Evolutionary conservation across 108 stramenopile species (phyloP), one percentile per base, ranked within the genome.

Genomic region (Licmophora abbreviata): DNA sequence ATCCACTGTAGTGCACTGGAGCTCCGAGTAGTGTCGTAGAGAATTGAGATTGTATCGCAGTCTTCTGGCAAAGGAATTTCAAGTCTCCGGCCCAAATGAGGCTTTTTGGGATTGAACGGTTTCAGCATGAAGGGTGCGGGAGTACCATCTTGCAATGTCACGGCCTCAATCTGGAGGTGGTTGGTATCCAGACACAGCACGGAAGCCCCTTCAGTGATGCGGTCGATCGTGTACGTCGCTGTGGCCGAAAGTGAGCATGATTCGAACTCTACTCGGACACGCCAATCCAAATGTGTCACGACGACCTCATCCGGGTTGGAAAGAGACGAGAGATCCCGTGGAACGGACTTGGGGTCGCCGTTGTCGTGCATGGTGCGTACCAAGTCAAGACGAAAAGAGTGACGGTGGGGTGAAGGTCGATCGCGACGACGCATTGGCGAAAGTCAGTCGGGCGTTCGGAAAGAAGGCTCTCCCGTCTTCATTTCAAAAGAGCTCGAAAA

Each of bases 1-100:
- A 97, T 77, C 96, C 96, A 99, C 59, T 97, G 96, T 11, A 86
- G 51, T 6, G 98, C 98, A 0, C 71, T 70, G 49, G 73, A 87
- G 32, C 58, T 21, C 3, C 37, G 22, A 0, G 89, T 79, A 26
- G 95, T 96, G 36, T 56, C 47, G 66, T 95, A 99, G 18, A 33
- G 14, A 23, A 99, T 73, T 17, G 58, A 62, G 21, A 97, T 71
- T 28, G 65, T 49, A 11, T 14, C 23, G 29, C 18, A 37, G 32
- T 10, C 21, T 11, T 27, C 9, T 15, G 67, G 66, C 7, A 85
- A 43, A 20, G 25, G 20, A 41, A 91, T 70, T 29, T 58, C 66
- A 26, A 91, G 63, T 15, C 60, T 51, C 24, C 56, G 70, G 0
- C 83, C 83, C 23, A 85, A 54, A 58, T 82, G 58, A 1, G 35